Evolutionary conservation across 2,329 filamentous ascomycete genomes (phyloP), one percentile per base, ranked within the genome.

Genomic region (Aspergillus sp.): DNA sequence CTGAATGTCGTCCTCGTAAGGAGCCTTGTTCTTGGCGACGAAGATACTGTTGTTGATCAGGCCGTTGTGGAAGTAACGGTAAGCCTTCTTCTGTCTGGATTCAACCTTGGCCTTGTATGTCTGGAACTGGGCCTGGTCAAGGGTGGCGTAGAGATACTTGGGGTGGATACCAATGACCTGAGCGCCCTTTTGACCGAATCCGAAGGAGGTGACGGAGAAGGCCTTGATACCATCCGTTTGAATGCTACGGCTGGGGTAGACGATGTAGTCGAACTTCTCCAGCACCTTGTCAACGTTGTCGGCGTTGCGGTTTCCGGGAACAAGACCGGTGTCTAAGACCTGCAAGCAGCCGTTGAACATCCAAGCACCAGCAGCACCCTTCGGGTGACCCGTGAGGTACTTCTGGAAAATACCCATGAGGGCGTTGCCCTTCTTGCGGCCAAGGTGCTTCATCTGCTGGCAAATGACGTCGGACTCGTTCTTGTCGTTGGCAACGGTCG

Each of bases 341-440:
- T 98, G 93, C 68, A 98, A 76, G 69, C 88, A 93, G 57, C 93
- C 93, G 77, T 98, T 98, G 81, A 98, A 84, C 93, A 98, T 98
- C 90, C 93, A 98, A 43, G 91, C 93, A 77, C 93, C 93, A 51
- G 93, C 93, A 62, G 93, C 91, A 84, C 93, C 93, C 83, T 98
- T 98, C 63, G 93, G 93, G 69, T 98, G 93, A 71, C 93, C 93
- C 47, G 94, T 98, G 53, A 98, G 84, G 71, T 94, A 97, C 74
- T 98, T 98, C 75, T 98, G 93, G 86, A 97, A 98, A 68, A 98
- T 90, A 76, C 90, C 93, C 56, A 97, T 74, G 12, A 98, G 78
- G 27, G 93, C 90, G 64, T 98, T 98, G 63, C 94, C 93, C 83
- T 96, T 96, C 73, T 85, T 86, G 61, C 93, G 88, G 57, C 93